phyloP scores from a whole-genome alignment of 441 rosid genomes.

The Syzygium malaccense region DNA sequence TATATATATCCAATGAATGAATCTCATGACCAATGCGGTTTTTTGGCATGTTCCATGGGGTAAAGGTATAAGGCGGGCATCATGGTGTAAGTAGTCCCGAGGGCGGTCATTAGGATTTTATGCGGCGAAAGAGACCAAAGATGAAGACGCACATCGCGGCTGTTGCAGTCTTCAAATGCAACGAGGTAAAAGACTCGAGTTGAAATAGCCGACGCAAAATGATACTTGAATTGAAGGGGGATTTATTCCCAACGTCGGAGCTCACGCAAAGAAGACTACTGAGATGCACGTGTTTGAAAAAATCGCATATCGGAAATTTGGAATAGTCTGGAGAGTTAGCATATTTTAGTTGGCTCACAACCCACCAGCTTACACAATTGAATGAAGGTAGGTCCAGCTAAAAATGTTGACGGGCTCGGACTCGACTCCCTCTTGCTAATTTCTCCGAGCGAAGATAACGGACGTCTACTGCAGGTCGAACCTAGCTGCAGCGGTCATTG shows the following conservation, averaged over 20 bases:
- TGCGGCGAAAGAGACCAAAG: background rate
- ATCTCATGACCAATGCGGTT: background rate
- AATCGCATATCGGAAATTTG: background rate
- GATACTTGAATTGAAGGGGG: background rate
- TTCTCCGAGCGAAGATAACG: background rate
- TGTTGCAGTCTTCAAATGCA: background rate
- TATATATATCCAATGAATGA: background rate
- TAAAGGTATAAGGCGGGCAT: background rate
- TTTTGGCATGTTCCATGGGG: background rate
- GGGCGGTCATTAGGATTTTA: background rate
- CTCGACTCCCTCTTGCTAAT: background rate
- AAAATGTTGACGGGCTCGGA: background rate
- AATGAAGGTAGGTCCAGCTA: background rate
- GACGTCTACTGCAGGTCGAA: accelerated
- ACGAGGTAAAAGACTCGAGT: background rate
- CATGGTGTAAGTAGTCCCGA: background rate
- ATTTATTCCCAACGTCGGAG: background rate
- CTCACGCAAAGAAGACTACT: background rate
- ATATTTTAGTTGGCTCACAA: background rate
- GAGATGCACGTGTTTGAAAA: background rate
- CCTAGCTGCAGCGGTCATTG: background rate
- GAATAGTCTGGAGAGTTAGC: background rate
- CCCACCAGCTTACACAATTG: too few relatives aligned
- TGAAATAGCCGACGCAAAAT: background rate
- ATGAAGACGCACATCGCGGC: background rate